Base-by-base conservation (phyloP, 208 protist species). In the Kentomonas sorsogonicus region DNA sequence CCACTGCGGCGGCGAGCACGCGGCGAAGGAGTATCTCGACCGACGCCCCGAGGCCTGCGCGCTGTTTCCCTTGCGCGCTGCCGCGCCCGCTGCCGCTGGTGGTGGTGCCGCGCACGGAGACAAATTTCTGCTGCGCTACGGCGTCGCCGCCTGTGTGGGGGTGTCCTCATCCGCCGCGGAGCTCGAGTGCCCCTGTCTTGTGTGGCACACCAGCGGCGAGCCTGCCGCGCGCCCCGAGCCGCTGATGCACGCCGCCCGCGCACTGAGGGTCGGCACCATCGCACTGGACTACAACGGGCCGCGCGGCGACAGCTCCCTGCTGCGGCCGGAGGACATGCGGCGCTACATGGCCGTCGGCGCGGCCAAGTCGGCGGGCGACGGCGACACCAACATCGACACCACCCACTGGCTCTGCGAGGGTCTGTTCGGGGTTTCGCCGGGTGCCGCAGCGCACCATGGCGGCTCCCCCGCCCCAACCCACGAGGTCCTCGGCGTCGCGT, bases 101-200 rank as follows among this genome's bases (percentile, higher is more conserved):
- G 53, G 31, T 25, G 38, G 57, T 10, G 59, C 70, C 43, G 69
- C 34, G 20, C 87, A 94, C 56, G 83, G 87, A 1, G 51, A 47
- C 9, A 91, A 93, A 65, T 57, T 90, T 60, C 64, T 94, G 34
- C 83, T 72, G 25, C 83, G 87, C 27, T 94, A 86, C 65, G 87
- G 87, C 53, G 45, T 74, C 4, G 80, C 87, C 13, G 81, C 85
- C 3, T 57, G 75, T 23, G 78, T 94, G 1, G 87, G 87, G 18
- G 76, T 91, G 6, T 61, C 55, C 0, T 39, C 60, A 39, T 56
- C 61, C 45, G 53, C 63, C 20, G 46, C 33, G 22, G 47, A 11
- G 1, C 29, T 77, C 52, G 39, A 48, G 36, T 62, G 70, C 30
- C 74, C 83, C 22, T 62, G 51, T 20, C 63, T 88, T 1, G 64